phyloP scores from a whole-genome alignment of 1,284 basidiomycete genomes.

The Anthracocystis walkeri region DNA sequence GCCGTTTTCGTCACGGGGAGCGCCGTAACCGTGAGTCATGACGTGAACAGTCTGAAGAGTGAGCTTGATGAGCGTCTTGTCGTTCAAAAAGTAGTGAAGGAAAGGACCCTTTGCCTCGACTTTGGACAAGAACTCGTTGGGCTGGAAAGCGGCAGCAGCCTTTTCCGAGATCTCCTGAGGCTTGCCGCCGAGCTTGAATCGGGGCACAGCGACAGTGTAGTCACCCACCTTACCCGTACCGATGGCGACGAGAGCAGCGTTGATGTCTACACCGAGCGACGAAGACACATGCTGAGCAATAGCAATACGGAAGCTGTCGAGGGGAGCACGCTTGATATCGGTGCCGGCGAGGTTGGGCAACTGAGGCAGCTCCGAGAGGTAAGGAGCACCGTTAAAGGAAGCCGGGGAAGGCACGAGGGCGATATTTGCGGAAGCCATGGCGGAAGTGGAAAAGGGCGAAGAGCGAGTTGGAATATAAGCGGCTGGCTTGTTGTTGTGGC shows the following conservation, averaged over 20 bases:
- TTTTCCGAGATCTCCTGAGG: slow-evolving; percentile 81
- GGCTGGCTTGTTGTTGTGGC: too few relatives aligned
- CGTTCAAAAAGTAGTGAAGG: slow-evolving; percentile 62
- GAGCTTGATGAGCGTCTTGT: slow-evolving; percentile 77
- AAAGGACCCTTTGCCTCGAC: slow-evolving; percentile 62
- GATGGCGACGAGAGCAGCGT: slow-evolving; percentile 82
- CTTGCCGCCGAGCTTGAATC: slow-evolving; percentile 88
- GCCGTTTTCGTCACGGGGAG: slow-evolving; percentile 45
- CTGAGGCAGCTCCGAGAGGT: slow-evolving; percentile 64
- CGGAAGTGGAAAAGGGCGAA: slow-evolving; percentile 32
- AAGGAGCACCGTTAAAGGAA: slow-evolving; percentile 71
- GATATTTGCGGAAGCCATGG: slow-evolving; percentile 43
- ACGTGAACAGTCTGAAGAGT: slow-evolving; percentile 85
- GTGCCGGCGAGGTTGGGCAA: slow-evolving; percentile 69
- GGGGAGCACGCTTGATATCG: slow-evolving; percentile 78
- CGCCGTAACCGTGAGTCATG: slow-evolving; percentile 74
- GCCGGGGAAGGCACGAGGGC: slow-evolving; percentile 52
- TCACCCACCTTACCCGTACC: slow-evolving; percentile 89
- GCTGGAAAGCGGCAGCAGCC: slow-evolving; percentile 75
- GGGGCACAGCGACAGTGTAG: slow-evolving; percentile 89
- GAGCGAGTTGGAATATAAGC: background rate
- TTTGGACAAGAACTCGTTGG: slow-evolving; percentile 59
- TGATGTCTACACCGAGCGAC: slow-evolving; percentile 73
- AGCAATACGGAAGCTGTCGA: slow-evolving; percentile 87
- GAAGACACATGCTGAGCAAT: slow-evolving; percentile 83